Evolutionary conservation across 768 basidiomycete species (phyloP), one percentile per base, ranked within the genome.

Genomic region (Collybia sp.): DNA sequence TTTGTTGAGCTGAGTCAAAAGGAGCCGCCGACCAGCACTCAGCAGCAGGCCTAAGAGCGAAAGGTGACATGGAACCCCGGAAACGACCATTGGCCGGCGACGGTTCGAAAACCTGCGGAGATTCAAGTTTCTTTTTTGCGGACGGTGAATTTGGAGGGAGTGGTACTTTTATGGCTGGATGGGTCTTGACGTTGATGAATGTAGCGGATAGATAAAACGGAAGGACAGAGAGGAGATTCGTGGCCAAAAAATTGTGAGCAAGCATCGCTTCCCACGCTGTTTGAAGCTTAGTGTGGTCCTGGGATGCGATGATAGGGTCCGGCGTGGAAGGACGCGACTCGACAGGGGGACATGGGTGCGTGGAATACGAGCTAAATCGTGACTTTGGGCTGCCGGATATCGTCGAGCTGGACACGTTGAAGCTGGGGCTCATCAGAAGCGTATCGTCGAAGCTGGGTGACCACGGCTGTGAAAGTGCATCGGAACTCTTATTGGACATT

Each of bases 181-280:
- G 70, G 2, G 71, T 64, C 52, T 72, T 71, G 39, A 83, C 70
- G 40, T 79, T 74, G 8, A 58, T 56, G 52, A 87, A 88, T 6
- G 54, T 49, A 43, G 71, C 74, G 13, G 75, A 76, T 32, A 88
- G 67, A 53, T 87, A 83, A 51, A 87, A 83, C 0, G 83, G 83
- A 42, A 88, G 70, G 42, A 86, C 70, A 13, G 79, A 73, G 49
- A 80, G 65, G 6, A 81, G 58, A 15, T 75, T 75, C 6, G 75
- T 59, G 0, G 77, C 65, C 30, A 88, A 64, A 55, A 85, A 84
- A 13, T 78, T 69, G 17, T 62, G 68, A 37, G 72, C 59, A 20
- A 88, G 71, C 83, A 88, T 84, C 34, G 73, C 71, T 44, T 81
- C 77, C 83, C 85, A 88, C 4, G 83, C 78, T 3, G 68, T 64